Conservation (phyloP, 2,329 filamentous ascomycete species). For the Calonectria henricotiae region DNA sequence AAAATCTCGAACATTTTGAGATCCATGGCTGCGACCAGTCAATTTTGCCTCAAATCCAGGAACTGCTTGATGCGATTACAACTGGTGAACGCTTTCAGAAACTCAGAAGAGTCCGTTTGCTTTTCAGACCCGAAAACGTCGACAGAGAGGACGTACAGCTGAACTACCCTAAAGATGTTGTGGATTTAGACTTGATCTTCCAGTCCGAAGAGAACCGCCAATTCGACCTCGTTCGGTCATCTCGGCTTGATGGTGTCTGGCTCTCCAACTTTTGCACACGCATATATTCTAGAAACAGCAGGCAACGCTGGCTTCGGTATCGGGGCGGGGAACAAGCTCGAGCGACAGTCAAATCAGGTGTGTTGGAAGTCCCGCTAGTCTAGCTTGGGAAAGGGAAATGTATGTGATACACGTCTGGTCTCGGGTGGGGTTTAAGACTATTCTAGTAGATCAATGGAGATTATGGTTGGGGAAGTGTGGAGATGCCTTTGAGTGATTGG, state of each 20-base stretch:
- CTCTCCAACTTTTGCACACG: conserved; percentile 9
- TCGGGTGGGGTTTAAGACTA: too few species aligned
- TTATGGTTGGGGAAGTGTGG: too few species aligned
- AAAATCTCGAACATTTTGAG: conserved; percentile 32
- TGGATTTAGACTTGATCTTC: conserved; percentile 23
- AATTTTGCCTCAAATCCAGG: conserved; percentile 29
- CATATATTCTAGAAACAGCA: not conserved
- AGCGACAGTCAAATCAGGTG: conserved; percentile 2
- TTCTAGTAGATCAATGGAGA: too few species aligned
- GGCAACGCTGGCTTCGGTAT: conserved; percentile 23
- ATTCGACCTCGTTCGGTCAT: conserved; percentile 14
- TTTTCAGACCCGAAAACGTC: conserved; percentile 23
- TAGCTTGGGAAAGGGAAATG: too few species aligned
- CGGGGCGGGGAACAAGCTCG: conserved; percentile 6
- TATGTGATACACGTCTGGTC: too few species aligned
- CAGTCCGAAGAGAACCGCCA: conserved; percentile 20
- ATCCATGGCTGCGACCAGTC: conserved; percentile 34
- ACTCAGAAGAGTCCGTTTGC: conserved; percentile 20
- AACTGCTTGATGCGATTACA: conserved; percentile 15
- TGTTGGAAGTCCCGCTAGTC: conserved; percentile 7
- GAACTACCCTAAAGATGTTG: not conserved
- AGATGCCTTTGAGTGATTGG: too few species aligned
- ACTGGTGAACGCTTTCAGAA: not conserved
- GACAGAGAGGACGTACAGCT: not conserved
- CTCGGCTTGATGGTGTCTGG: not conserved